Evolutionary conservation across 2,329 filamentous ascomycete genomes (phyloP), one percentile per base, ranked within the genome.

Genomic region (Aspergillus jensenii): DNA sequence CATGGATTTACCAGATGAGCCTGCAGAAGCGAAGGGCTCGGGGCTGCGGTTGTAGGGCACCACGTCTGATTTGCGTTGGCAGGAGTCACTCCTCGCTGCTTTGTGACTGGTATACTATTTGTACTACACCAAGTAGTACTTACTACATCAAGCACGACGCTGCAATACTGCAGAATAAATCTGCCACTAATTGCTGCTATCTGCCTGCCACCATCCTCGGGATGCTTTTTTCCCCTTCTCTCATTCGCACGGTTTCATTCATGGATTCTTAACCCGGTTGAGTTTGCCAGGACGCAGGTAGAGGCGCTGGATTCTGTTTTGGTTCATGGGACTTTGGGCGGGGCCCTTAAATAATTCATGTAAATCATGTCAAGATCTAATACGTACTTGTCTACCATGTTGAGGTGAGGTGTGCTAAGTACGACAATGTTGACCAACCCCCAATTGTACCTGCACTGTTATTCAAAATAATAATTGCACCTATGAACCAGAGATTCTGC

Each of bases 41-140:
- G 46, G 8, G 47, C 14, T 40, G 51, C 40, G 41, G 27, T 60
- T 62, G 58, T 64, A 61, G 17, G 62, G 62, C 19, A 64, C 63
- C 63, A 65, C 62, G 63, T 65, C 44, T 47, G 50, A 35, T 45
- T 58, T 62, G 60, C 48, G 61, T 50, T 62, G 61, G 61, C 61
- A 61, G 25, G 39, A 44, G 9, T 47, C 12, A 37, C 39, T 46
- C 27, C 44, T 27, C 12, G n/a, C 14, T 45, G 27, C 40, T 53
- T 27, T 53, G 25, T 53, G 41, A 45, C 37, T 52, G 25, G 25
- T 33, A 17, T 52, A 33, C 37, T 46, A 51, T 15, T 11, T 17
- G 17, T n/a, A 17, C 37, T 9, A 40, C 37, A 40, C 37, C 8
- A 31, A 31, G 17, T 11, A 17, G n/a, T 48, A 21, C 27, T 54